Evolutionary conservation across 768 basidiomycete species (phyloP), one percentile per base, ranked within the genome.

Genomic region (Naganishia vishniacii): DNA sequence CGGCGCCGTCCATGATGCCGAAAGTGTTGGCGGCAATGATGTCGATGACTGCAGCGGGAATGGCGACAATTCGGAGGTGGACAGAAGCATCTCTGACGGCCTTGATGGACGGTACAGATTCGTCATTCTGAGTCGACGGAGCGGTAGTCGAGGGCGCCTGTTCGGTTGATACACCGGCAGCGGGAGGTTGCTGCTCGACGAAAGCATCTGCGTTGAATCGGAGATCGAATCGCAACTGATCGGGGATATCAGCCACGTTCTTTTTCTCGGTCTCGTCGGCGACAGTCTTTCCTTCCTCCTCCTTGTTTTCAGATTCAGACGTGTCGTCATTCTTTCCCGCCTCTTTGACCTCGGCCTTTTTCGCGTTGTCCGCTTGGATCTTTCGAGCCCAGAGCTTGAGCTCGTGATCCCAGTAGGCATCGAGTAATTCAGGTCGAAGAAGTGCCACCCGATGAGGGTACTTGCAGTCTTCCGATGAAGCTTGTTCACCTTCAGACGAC

Each of bases 201-300:
- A 79, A 81, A 7, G 80, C 80, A 64, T 81, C 80, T 3, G 80
- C 77, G 72, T 81, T 79, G 77, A 80, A 79, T 25, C 68, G 59
- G 34, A 80, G 72, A 32, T 74, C 71, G 69, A 80, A 80, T 47
- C 78, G 70, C 41, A 53, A 59, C 47, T 46, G 61, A 48, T 62
- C 59, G 20, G 46, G 62, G 25, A 68, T 31, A 51, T 56, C 34
- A 15, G 34, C 53, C 2, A 56, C 53, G 2, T 20, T 2, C 20
- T 51, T 64, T 16, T 61, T 61, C 29, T 69, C 65, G 41, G 64
- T 53, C 40, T 62, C 60, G 48, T 37, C 64, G 23, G 61, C 58
- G 23, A 62, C 64, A n/a, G 65, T 59, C 42, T 70, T 67, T 20
- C 48, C 65, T 28, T 70, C 72, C 32, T 70, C 70, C 44, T 68